Evolutionary conservation across 2,329 filamentous ascomycete species (phyloP), one percentile per base, ranked within the genome.

Genomic region (Plectosphaerella plurivora): DNA sequence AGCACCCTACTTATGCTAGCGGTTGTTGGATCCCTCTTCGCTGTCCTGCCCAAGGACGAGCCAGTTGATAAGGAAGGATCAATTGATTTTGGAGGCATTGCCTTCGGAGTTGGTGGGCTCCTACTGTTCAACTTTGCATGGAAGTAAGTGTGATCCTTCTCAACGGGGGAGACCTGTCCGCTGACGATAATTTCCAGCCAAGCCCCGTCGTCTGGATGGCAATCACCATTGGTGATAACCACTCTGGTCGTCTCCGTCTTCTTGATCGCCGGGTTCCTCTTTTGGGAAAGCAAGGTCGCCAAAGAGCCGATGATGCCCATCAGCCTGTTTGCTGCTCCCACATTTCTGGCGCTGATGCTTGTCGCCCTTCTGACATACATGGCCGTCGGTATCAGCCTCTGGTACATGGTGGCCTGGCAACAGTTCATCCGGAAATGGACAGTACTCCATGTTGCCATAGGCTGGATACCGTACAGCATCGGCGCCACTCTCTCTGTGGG

Each of bases 81-180:
- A 3, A 57, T 66, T 2, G 65, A 67, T 33, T 47, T 33, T 18
- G 11, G 16, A 7, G 45, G 45, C 4, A 33, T 33, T 16, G 20
- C 35, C 18, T 18, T 47, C 15, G 75, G 68, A 1, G 62, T 71
- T 1, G 58, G 62, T 16, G 66, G 68, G 5, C 57, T 78, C 18
- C 63, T 78, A 3, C 57, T 79, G 0, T 79, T 78, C 53, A 79
- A 76, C 51, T 67, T 79, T n/a, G 69, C 69, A 2, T 79, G 75
- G 71, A 79, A 77, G 75, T 77, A 57, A 64, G 68, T 63, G 12
- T 41, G 4, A n/a, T 4, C 25, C 15, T 49, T 55, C 52, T 49
- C 68, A 75, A 41, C 5, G 37, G 5, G 37, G 15, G 15, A 41
- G 14, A 18, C 37, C 5, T n/a, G 16, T 12, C 18, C 33, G 16